Evolutionary conservation across 352 stramenopile genomes (phyloP), one percentile per base, ranked within the genome.

Genomic region (Stephanocyclus meneghinianus): DNA sequence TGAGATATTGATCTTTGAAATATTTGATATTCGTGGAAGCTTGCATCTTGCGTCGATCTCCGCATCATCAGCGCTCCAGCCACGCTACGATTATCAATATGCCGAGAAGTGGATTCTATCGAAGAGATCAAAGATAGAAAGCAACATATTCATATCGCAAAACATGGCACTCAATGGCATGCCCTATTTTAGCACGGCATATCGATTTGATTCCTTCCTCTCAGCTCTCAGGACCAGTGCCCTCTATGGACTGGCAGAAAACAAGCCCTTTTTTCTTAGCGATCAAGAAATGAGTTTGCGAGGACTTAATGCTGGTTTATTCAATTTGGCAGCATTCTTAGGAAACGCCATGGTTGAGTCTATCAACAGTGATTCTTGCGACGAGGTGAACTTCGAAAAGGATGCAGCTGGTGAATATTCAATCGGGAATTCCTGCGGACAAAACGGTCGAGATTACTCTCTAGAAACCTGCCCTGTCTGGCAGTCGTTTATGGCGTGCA

Each of bases 401-500:
- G 61, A 47, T 64, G 74, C 30, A 47, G n/a, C 45, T 59, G 67
- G 66, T 32, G 37, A 66, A 44, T 78, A 78, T 74, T 15, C 78
- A n/a, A 76, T 76, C 42, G 59, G 21, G 1, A 83, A 80, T 60
- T 63, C 78, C 5, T 84, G 71, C 63, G 75, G 76, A 6, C 76
- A 86, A 51, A 75, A 81, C 65, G 71, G 71, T 2, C 53, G 77
- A 55, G 59, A 72, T 53, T 86, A 84, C 26, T 50, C 72, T 30
- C 16, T 21, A 18, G 76, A 86, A 26, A 37, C 6, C 7, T 81
- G 66, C 56, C 67, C 75, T 18, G 18, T 8, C 5, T 76, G 47
- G 61, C 61, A 86, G 66, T 76, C 55, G 16, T 81, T 80, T 76
- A 84, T 86, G 70, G 55, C 62, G 1, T 86, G 80, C 53, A 44